phyloP scores from a whole-genome alignment of 1,284 basidiomycete genomes.

The Cutaneotrichosporon mucoides region DNA sequence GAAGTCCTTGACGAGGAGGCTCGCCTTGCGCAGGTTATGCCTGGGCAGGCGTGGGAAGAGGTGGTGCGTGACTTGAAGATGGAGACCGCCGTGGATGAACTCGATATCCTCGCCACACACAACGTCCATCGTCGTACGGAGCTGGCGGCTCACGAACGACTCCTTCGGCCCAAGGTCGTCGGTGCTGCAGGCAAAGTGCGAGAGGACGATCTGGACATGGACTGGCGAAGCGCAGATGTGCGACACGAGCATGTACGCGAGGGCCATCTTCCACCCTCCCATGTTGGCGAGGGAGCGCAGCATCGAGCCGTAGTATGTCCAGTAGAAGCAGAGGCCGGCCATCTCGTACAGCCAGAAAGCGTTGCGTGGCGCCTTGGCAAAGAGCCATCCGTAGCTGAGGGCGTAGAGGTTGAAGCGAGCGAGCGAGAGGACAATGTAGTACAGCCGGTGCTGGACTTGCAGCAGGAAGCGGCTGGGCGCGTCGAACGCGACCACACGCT shows the following conservation, averaged over 20 bases:
- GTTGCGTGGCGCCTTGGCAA: slow-evolving; percentile 50
- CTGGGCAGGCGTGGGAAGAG: slow-evolving; percentile 92
- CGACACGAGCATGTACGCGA: slow-evolving; percentile 54
- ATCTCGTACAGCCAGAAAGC: slow-evolving; percentile 51
- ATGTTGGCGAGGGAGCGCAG: slow-evolving; percentile 45
- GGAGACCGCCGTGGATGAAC: slow-evolving; percentile 86
- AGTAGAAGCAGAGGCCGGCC: slow-evolving; percentile 53
- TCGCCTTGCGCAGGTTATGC: slow-evolving; percentile 82
- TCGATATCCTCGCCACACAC: slow-evolving; percentile 76
- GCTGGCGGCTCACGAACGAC: slow-evolving; percentile 86
- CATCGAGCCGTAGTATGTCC: slow-evolving; percentile 54
- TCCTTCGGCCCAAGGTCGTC: slow-evolving; percentile 85
- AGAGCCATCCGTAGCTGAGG: slow-evolving; percentile 76
- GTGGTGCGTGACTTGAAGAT: slow-evolving; percentile 96
- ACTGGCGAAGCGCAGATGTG: slow-evolving; percentile 56
- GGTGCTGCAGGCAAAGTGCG: slow-evolving; percentile 95
- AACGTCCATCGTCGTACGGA: slow-evolving; percentile 95
- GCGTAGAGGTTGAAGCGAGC: slow-evolving; percentile 95
- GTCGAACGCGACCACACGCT: slow-evolving; percentile 79
- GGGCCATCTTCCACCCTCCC: slow-evolving; percentile 42
- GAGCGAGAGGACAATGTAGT: slow-evolving; percentile 86
- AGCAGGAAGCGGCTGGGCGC: slow-evolving; percentile 64
- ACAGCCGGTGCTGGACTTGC: slow-evolving; percentile 81
- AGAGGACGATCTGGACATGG: slow-evolving; percentile 77
- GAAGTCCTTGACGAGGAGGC: slow-evolving; percentile 76